These are phyloP conservation scores for Bassia scoparia DNA, from an alignment of 148 eudicot genomes.

Conservation along the genomic window DNA sequence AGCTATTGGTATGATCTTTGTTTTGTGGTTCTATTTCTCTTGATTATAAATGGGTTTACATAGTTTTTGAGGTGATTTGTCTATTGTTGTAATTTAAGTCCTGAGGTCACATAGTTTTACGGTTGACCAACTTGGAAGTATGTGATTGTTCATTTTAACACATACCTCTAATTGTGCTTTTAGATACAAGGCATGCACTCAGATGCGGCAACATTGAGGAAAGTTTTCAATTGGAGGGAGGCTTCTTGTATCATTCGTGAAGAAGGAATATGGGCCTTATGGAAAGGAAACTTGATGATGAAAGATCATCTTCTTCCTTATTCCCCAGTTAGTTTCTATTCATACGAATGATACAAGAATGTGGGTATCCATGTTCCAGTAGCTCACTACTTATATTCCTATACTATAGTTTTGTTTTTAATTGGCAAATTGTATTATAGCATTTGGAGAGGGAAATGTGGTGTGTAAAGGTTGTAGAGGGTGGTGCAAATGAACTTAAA, in stretches of 20 bases:
- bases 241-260: slow-evolving; percentile 71
- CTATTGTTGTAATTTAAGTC: no score
- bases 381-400: neutral
- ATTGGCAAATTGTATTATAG: slow-evolving; percentile 14
- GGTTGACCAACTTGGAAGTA: neutral
- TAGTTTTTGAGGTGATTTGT: no score
- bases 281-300: slow-evolving; percentile 96
- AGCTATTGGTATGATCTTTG: no score
- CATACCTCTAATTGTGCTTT: slow-evolving; percentile 15
- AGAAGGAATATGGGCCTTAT: slow-evolving; percentile 88
- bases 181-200: slow-evolving; percentile 97
- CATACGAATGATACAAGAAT: slow-evolving; percentile 80
- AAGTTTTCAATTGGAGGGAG: slow-evolving; percentile 73
- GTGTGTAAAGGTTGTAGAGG: no score
- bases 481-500: no score
- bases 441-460: no score
- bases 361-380: slow-evolving; percentile 51
- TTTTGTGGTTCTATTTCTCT: no score
- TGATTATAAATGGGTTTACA: no score
- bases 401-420: neutral
- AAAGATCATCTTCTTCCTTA: slow-evolving; percentile 93
- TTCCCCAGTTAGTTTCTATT: slow-evolving; percentile 82
- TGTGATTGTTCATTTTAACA: neutral
- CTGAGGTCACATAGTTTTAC: no score
- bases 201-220: slow-evolving; percentile 56